These are phyloP conservation scores for Fusarium fujikuroi DNA, from an alignment of 2,329 filamentous ascomycete species.

Conservation along the genomic window DNA sequence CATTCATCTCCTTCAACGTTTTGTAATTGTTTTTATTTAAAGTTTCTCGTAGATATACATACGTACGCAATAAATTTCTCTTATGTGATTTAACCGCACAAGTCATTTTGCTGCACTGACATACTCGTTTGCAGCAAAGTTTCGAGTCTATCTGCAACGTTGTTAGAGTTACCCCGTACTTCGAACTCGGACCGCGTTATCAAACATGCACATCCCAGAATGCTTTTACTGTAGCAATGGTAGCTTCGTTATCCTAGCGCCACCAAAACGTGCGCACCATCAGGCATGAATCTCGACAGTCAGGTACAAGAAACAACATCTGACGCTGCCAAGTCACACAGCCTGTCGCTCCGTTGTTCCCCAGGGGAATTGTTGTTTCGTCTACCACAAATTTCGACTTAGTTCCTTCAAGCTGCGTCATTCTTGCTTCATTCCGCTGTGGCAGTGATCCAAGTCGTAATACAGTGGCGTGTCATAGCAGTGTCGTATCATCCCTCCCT, in stretches of 20 bases:
- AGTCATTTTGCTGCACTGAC: not conserved
- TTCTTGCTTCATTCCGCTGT: slow-evolving; percentile 31
- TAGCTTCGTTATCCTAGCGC: slow-evolving; percentile 12
- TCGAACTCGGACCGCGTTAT: slow-evolving; percentile 16
- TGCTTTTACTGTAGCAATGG: not conserved
- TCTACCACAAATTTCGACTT: slow-evolving; percentile 1
- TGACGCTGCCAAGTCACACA: not conserved
- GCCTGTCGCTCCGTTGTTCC: not conserved
- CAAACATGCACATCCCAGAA: slow-evolving; percentile 12
- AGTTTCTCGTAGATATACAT: not conserved
- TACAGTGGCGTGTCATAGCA: slow-evolving; percentile 35
- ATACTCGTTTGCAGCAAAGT: not conserved
- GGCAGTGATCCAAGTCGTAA: slow-evolving; percentile 5
- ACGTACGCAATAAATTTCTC: not conserved
- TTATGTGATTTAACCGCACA: not conserved
- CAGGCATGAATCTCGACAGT: not conserved
- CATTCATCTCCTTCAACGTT: slow-evolving; percentile 2
- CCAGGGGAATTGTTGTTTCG: not conserved
- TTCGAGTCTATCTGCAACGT: not conserved
- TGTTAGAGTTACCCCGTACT: not conserved
- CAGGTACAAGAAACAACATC: slow-evolving; percentile 3
- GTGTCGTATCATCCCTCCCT: not conserved
- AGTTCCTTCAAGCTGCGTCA: slow-evolving; percentile 24
- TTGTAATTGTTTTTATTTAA: not conserved
- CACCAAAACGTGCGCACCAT: not conserved